A percentile compares a stretch with the other conserved stretches of the same genome.
phyloP scores from a whole-genome alignment of 495 filamentous ascomycete species.

The Trichocladium uniseriatum region DNA sequence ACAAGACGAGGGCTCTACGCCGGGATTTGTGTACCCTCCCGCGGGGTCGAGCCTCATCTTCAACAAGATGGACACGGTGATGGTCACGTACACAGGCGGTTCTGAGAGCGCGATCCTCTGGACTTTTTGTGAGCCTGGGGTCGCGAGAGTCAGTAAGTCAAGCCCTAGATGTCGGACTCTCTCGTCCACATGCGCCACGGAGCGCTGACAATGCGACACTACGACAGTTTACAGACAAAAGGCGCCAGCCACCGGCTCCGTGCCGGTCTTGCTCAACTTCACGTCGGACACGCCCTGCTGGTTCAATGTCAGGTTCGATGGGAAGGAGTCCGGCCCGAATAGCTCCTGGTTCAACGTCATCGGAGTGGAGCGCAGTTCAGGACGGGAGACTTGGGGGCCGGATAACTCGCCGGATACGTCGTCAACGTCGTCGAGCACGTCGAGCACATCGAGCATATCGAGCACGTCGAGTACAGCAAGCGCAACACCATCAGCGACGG shows the following conservation, averaged over 20 bases:
- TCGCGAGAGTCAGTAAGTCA: background rate
- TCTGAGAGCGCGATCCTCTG: background rate
- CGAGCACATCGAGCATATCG: background rate
- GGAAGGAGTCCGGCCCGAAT: background rate
- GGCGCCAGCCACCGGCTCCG: background rate
- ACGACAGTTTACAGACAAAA: background rate
- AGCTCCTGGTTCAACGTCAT: background rate
- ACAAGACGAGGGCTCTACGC: background rate
- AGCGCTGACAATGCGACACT: background rate
- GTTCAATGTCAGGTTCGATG: slow-evolving; percentile 4
- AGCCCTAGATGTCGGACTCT: background rate
- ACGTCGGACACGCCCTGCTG: slow-evolving; percentile 1
- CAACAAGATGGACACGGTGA: slow-evolving; percentile 7
- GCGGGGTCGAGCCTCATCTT: background rate
- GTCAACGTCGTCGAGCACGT: background rate
- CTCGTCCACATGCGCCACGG: background rate
- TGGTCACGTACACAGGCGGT: slow-evolving; percentile 2
- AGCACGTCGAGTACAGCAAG: background rate
- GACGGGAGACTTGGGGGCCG: background rate
- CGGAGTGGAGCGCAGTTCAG: background rate
- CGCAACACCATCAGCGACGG: background rate
- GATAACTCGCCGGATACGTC: background rate
- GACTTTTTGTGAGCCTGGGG: slow-evolving; percentile 3
- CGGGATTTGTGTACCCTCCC: background rate
- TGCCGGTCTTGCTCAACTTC: slow-evolving; percentile 7